Evolutionary conservation across 768 basidiomycete species (phyloP), one percentile per base, ranked within the genome.

Genomic region (Cystofilobasidium ferigula): DNA sequence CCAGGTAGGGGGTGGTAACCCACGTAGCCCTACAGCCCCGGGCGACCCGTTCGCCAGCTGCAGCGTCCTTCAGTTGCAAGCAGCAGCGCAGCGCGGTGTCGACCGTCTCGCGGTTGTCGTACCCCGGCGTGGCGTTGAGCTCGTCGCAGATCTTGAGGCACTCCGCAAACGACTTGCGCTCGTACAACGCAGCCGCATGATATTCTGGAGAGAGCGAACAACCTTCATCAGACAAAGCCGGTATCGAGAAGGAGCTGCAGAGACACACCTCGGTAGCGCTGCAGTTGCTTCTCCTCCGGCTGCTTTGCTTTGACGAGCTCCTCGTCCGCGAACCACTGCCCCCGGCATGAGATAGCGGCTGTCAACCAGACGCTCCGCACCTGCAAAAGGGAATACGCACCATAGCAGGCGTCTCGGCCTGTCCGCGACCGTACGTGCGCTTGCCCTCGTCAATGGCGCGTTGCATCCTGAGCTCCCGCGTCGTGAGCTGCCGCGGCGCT

Each of bases 361-460:
- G 32, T 13, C 26, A 4, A 16, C 45, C 12, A 48, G 47, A 30
- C 10, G 56, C 28, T 6, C 5, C 14, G 35, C 4, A 1, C 9
- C 22, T 14, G 12, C 18, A 18, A 43, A 38, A 0, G n/a, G n/a
- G 13, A 56, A 18, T n/a, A 48, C 57, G 28, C 13, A 62, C 65
- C 20, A 60, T 40, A 13, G 54, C 60, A 22, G 48, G 51, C 6
- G 65, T 67, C 40, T 67, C 65, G 3, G 65, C 65, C n/a, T 67
- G 65, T 5, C 26, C 53, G 26, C 59, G 36, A 18, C 47, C 60
- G 56, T 67, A 62, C 10, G 65, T 61, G 1, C 51, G 34, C 42
- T 60, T 61, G n/a, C 65, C 65, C 32, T 61, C 48, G 32, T 67
- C 60, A 40, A 67, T 67, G 14, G 65, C 65, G 12, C 65, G 59